Evolutionary conservation across 192 early-diverging fungal genomes (phyloP).

Genomic region (Linnemannia schmuckeri): DNA sequence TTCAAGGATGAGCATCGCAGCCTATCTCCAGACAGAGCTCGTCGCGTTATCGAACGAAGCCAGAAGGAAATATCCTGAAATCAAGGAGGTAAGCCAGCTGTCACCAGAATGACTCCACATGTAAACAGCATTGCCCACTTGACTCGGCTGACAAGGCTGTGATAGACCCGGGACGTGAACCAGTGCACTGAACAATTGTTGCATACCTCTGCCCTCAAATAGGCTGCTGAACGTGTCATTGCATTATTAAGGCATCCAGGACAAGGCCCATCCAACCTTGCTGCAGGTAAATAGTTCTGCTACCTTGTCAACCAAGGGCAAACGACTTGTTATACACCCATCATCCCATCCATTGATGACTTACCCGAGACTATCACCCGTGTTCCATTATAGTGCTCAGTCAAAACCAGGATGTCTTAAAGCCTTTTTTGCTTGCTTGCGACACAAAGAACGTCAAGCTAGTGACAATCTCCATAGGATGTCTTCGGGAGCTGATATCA

Average conservation of each 20-base stretch:
- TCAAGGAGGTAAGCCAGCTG: slow-evolving; percentile 86
- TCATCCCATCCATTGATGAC: background rate
- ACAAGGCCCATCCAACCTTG: slow-evolving; percentile 47
- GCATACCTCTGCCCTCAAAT: background rate
- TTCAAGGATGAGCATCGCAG: slow-evolving; percentile 57
- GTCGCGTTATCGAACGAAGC: slow-evolving; percentile 88
- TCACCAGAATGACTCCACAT: background rate
- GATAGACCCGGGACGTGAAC: background rate
- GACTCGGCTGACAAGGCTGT: background rate
- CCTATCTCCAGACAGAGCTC: slow-evolving; percentile 84
- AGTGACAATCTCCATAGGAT: slow-evolving; percentile 84
- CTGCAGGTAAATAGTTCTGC: slow-evolving; percentile 16
- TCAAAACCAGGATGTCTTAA: slow-evolving; percentile 83
- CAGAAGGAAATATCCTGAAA: slow-evolving; percentile 89
- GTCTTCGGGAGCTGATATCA: slow-evolving; percentile 83
- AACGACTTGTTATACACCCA: background rate
- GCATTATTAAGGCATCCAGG: slow-evolving; percentile 63
- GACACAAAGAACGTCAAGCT: slow-evolving; percentile 88
- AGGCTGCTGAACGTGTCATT: slow-evolving; percentile 69
- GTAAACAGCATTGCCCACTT: too few species aligned
- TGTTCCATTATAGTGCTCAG: slow-evolving; percentile 66
- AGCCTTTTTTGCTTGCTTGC: slow-evolving; percentile 90
- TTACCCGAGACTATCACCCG: background rate
- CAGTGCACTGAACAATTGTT: background rate
- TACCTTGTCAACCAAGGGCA: background rate